phyloP scores from a whole-genome alignment of 2,329 filamentous ascomycete genomes.

The Massarina eburnea region DNA sequence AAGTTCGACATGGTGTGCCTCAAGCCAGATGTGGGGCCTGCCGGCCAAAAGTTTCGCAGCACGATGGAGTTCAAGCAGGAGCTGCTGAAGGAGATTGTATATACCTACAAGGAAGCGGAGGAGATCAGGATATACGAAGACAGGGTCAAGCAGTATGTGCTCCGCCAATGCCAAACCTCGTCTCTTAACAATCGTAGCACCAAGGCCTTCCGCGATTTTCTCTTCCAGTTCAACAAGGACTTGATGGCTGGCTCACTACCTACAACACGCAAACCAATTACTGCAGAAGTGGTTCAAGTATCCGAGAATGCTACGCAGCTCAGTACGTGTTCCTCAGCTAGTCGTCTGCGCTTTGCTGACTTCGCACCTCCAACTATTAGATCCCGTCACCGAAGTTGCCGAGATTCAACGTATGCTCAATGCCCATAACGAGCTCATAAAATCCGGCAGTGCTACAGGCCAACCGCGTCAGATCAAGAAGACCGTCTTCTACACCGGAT shows the following conservation, averaged over 20 bases:
- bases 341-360: neutral
- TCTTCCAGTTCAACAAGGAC: conserved; percentile 72
- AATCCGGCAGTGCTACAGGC: conserved; percentile 47
- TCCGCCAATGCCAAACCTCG: conserved; percentile 13
- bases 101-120: conserved; percentile 81
- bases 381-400: conserved; percentile 76
- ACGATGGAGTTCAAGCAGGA: conserved; percentile 94
- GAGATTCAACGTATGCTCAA: conserved; percentile 90
- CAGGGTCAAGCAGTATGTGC: conserved; percentile 53
- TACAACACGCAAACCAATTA: conserved; percentile 65
- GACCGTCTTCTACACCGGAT: conserved; percentile 88
- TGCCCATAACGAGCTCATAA: conserved; percentile 70
- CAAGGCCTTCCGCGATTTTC: conserved; percentile 82
- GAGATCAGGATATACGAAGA: conserved; percentile 75
- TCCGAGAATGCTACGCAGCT: conserved; percentile 72
- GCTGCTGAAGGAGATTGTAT: conserved; percentile 77
- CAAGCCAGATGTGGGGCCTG: conserved; percentile 81
- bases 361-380: conserved; percentile 23
- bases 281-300: conserved; percentile 83
- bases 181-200: conserved; percentile 60
- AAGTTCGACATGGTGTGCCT: conserved; percentile 86
- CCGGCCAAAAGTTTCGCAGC: conserved; percentile 72
- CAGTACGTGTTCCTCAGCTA: neutral
- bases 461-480: conserved; percentile 73
- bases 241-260: conserved; percentile 47